phyloP scores from a whole-genome alignment of 805 yeast species.

The Kuraishia cidri region DNA sequence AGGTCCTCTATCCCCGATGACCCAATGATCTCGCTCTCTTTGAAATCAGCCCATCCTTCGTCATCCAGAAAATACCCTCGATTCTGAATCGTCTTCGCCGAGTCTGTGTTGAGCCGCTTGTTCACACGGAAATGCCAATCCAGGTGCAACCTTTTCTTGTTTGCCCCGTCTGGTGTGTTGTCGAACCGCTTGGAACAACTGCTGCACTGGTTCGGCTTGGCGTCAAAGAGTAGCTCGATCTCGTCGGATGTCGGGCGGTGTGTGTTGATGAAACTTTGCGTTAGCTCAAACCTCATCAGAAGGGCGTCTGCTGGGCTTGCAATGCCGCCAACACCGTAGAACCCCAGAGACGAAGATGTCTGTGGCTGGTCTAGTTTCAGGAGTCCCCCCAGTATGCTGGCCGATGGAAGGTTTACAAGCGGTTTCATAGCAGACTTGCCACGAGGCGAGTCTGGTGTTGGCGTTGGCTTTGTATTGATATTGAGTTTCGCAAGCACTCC shows the following conservation, averaged over 20 bases:
- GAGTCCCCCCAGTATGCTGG: slow-evolving; percentile 3
- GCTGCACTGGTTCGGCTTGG: slow-evolving; percentile 72
- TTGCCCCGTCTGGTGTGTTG: slow-evolving; percentile 44
- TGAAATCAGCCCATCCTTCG: slow-evolving; percentile 63
- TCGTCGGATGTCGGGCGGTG: slow-evolving; percentile 24
- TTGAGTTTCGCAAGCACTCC: slow-evolving; percentile 3
- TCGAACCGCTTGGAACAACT: slow-evolving; percentile 85
- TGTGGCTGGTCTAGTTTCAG: slow-evolving; percentile 2
- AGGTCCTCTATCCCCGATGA: slow-evolving; percentile 12
- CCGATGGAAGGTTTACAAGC: slow-evolving; percentile 2
- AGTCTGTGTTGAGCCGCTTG: slow-evolving; percentile 52
- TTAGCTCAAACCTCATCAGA: slow-evolving; percentile 1
- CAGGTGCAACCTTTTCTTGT: slow-evolving; percentile 54
- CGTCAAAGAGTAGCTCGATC: slow-evolving; percentile 37
- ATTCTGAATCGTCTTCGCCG: slow-evolving; percentile 50
- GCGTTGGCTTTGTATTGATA: neutral
- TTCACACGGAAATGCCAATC: slow-evolving; percentile 97
- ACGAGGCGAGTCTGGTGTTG: too few relatives aligned
- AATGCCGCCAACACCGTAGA: neutral
- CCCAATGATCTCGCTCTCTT: slow-evolving; percentile 55
- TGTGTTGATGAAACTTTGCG: slow-evolving; percentile 20
- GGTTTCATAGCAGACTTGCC: slow-evolving; percentile 4
- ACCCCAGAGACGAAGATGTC: neutral
- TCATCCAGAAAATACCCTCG: slow-evolving; percentile 78
- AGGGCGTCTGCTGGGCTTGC: neutral